Percentiles rank a stretch among this genome's conserved stretches.
Conservation (phyloP, 192 early-diverging fungal genomes). For the Coemansia sp. region DNA sequence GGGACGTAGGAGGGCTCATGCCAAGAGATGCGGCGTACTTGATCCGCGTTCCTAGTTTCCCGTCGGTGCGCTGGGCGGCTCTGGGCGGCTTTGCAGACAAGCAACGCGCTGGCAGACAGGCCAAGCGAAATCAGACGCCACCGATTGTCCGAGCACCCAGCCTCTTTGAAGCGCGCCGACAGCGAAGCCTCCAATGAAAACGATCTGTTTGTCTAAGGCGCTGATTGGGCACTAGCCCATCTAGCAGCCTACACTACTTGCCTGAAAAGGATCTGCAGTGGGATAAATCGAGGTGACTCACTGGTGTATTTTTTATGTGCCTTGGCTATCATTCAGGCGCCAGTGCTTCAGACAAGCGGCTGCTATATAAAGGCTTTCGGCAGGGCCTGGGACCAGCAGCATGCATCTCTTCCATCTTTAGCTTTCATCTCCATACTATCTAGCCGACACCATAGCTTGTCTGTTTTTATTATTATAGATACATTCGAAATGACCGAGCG, state of each 20-base stretch:
- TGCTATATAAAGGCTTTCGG: no score
- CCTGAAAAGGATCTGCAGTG: neutral
- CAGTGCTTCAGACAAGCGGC: neutral
- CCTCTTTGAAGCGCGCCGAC: neutral
- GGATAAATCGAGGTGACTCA: neutral
- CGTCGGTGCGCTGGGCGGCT: no score
- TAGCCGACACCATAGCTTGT: no score
- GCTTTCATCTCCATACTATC: no score
- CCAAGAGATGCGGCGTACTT: no score
- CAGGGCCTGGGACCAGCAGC: no score
- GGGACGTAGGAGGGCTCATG: no score
- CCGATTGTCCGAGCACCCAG: neutral
- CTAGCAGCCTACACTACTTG: neutral
- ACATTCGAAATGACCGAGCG: constrained; percentile 30
- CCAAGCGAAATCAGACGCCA: neutral
- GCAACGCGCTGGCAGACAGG: neutral
- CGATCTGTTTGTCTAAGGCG: neutral
- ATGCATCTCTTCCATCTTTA: no score
- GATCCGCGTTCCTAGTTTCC: no score
- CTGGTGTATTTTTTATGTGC: neutral
- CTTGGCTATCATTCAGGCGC: neutral
- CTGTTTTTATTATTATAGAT: no score
- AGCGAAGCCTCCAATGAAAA: neutral
- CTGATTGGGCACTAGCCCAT: neutral
- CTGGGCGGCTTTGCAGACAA: no score